These are phyloP conservation scores for Metarhizium sp. DNA, from an alignment of 2,329 filamentous ascomycete genomes.

Conservation along the genomic window DNA sequence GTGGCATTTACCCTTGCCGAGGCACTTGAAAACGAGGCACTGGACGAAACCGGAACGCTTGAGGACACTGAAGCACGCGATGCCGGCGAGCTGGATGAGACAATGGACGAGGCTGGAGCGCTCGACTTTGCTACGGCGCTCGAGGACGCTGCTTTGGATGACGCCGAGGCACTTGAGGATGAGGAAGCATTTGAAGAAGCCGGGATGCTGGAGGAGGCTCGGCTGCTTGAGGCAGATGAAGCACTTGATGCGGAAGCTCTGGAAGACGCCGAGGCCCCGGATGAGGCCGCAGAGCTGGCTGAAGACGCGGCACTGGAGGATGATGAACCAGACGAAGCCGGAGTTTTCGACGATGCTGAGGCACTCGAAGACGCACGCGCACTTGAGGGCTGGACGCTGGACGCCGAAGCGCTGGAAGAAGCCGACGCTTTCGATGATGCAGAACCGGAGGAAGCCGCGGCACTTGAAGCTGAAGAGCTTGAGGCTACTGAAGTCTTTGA, in stretches of 20 bases:
- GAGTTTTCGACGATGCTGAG: background rate
- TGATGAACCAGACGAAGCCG: background rate
- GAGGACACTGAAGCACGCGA: too few relatives aligned
- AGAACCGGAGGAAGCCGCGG: background rate
- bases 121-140: too few relatives aligned
- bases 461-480: background rate
- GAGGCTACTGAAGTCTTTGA: too few relatives aligned
- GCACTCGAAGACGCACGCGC: background rate
- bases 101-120: too few relatives aligned
- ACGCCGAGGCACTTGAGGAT: too few relatives aligned
- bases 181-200: background rate
- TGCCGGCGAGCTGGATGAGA: too few relatives aligned
- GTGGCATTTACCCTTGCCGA: too few relatives aligned
- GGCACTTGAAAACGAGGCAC: too few relatives aligned
- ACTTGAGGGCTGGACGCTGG: background rate
- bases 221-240: background rate
- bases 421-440: background rate
- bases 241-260: background rate
- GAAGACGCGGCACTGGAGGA: background rate
- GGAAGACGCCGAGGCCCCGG: background rate
- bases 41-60: too few relatives aligned
- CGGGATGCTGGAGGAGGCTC: background rate
- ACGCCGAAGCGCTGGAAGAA: background rate
- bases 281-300: background rate
- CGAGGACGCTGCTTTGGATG: too few relatives aligned